phyloP scores from a whole-genome alignment of 768 basidiomycete genomes.

The Omphalotus guepiniiformis region DNA sequence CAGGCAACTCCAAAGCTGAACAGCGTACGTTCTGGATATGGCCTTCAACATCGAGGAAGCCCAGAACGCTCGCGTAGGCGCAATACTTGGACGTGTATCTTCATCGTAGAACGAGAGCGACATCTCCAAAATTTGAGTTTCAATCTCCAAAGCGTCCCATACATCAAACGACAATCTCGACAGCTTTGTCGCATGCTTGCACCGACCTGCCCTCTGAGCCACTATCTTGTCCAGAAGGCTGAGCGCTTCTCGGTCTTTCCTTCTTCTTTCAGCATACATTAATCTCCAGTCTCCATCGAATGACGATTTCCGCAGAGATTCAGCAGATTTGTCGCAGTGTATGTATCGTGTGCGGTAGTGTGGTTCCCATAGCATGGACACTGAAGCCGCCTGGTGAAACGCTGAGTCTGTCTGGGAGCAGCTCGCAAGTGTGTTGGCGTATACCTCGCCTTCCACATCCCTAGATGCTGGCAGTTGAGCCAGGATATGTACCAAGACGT shows the following conservation, averaged over 20 bases:
- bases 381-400: slow-evolving; percentile 40
- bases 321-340: slow-evolving; percentile 31
- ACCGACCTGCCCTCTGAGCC: slow-evolving; percentile 30
- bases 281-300: slow-evolving; percentile 38
- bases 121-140: slow-evolving; percentile 16
- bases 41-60: slow-evolving; percentile 38
- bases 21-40: slow-evolving; percentile 38
- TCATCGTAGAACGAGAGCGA: neutral
- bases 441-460: neutral
- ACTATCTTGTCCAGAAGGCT: slow-evolving; percentile 38
- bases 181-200: slow-evolving; percentile 34
- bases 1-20: slow-evolving; percentile 32
- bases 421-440: slow-evolving; percentile 27
- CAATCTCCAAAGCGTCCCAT: slow-evolving; percentile 48
- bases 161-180: slow-evolving; percentile 45
- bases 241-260: slow-evolving; percentile 39
- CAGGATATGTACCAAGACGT: slow-evolving; percentile 11
- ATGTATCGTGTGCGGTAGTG: slow-evolving; percentile 50
- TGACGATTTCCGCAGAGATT: slow-evolving; percentile 28
- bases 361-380: slow-evolving; percentile 43
- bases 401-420: slow-evolving; percentile 35
- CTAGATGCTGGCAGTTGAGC: slow-evolving; percentile 8
- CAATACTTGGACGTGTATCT: slow-evolving; percentile 5
- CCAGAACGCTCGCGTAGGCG: slow-evolving; percentile 47
- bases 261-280: slow-evolving; percentile 41